These are phyloP conservation scores for Russula dissimulans DNA, from an alignment of 768 basidiomycete genomes.

Conservation along the genomic window DNA sequence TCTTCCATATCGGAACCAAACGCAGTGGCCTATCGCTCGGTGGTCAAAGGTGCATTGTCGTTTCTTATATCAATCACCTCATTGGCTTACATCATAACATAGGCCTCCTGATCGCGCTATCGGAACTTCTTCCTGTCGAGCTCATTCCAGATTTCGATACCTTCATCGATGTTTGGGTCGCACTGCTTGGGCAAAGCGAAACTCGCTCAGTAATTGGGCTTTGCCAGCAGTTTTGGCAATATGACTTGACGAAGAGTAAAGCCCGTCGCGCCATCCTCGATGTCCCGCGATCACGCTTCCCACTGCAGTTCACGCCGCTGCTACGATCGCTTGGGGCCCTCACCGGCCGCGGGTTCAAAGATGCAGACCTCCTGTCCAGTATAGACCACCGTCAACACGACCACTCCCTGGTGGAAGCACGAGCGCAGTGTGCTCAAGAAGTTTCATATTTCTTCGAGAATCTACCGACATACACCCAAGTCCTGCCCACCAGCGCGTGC, in stretches of 20 bases:
- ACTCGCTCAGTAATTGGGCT: constrained; percentile 53
- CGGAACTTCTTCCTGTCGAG: constrained; percentile 69
- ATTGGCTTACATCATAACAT: constrained; percentile 1
- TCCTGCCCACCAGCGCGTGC: constrained; percentile 53
- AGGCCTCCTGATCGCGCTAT: constrained; percentile 71
- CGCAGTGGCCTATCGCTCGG: constrained; percentile 68
- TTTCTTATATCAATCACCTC: background rate
- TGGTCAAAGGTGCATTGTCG: constrained; percentile 61
- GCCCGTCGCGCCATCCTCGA: constrained; percentile 76
- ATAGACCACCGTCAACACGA: constrained; percentile 37
- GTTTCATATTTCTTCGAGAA: constrained; percentile 71
- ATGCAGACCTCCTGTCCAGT: constrained; percentile 58
- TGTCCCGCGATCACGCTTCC: constrained; percentile 74
- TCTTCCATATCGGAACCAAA: constrained; percentile 69
- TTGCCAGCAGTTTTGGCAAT: constrained; percentile 75
- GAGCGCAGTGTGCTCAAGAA: constrained; percentile 51
- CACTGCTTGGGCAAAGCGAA: constrained; percentile 71
- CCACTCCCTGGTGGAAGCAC: constrained; percentile 35
- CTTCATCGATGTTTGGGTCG: constrained; percentile 69
- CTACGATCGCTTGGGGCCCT: constrained; percentile 66
- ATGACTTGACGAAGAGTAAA: constrained; percentile 58
- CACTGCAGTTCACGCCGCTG: constrained; percentile 63
- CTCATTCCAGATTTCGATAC: constrained; percentile 65
- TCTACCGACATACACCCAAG: constrained; percentile 66
- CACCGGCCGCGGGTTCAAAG: constrained; percentile 67